These are phyloP conservation scores for Adansonia grandidieri DNA, from an alignment of 441 rosid species.

Conservation along the genomic window DNA sequence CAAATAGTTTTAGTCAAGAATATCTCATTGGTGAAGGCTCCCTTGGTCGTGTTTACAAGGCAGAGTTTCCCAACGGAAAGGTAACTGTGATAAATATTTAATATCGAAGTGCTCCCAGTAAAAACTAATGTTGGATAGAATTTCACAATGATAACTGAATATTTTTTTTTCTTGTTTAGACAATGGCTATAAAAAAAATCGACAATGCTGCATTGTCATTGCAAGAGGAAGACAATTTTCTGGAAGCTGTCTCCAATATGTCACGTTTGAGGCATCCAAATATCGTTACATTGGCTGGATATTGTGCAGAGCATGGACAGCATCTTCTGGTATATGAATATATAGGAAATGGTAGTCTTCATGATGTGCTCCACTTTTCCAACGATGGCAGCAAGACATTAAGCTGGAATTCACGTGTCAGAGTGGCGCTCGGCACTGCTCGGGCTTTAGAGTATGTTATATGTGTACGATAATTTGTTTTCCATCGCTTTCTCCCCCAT, in stretches of 20 bases:
- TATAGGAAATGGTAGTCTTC: constrained; percentile 70
- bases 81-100: constrained; percentile 37
- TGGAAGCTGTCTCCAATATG: constrained; percentile 92
- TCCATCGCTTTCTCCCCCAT: neutral
- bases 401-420: constrained; percentile 93
- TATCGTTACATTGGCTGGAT: constrained; percentile 77
- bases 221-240: constrained; percentile 90
- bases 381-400: constrained; percentile 71
- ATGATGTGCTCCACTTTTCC: constrained; percentile 77
- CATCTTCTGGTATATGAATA: constrained; percentile 87
- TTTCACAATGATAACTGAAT: constrained; percentile 1
- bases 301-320: constrained; percentile 93
- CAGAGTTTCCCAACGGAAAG: constrained; percentile 85
- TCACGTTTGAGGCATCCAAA: constrained; percentile 90
- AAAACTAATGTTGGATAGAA: neutral
- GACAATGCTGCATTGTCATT: constrained; percentile 84
- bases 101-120: neutral
- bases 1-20: constrained; percentile 95
- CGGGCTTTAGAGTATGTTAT: constrained; percentile 91
- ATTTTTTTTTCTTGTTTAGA: constrained; percentile 43
- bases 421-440: constrained; percentile 96
- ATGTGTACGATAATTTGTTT: constrained; percentile 22
- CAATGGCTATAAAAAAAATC: constrained; percentile 88
- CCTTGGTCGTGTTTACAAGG: constrained; percentile 92
- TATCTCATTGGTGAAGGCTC: constrained; percentile 94